Evolutionary conservation across 768 basidiomycete species (phyloP).

Genomic region (Leccinum sublutescens): DNA sequence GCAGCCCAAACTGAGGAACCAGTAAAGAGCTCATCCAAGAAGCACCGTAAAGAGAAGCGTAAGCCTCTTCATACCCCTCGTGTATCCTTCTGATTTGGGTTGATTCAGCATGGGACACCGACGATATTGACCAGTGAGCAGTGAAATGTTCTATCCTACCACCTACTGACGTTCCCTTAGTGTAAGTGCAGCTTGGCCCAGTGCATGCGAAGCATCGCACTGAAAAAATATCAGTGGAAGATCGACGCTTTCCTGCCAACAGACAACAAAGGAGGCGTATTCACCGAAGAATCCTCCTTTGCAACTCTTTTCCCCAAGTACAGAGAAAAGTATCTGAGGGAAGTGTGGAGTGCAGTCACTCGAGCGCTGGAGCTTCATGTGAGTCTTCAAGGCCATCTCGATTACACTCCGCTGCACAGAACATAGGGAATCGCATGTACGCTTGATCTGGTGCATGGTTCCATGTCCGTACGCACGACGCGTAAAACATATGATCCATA

Average conservation of each 20-base stretch:
- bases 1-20: constrained; percentile 32
- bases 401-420: constrained; percentile 1
- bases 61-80: constrained; percentile 30
- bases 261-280: constrained; percentile 81
- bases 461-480: constrained; percentile 96
- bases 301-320: constrained; percentile 99
- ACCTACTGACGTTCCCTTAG: constrained; percentile 28
- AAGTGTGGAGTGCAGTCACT: constrained; percentile 92
- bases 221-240: constrained; percentile 66
- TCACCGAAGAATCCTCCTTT: constrained; percentile 96
- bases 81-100: constrained; percentile 15
- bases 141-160: not conserved
- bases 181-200: constrained; percentile 35
- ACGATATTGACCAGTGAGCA: constrained; percentile 96
- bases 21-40: constrained; percentile 78
- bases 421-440: constrained; percentile 83
- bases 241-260: constrained; percentile 70
- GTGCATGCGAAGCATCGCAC: not conserved
- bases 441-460: constrained; percentile 92
- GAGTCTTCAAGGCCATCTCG: constrained; percentile 21
- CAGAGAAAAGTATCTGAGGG: constrained; percentile 92
- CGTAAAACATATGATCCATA: constrained; percentile 98
- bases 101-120: constrained; percentile 91
- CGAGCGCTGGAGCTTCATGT: constrained; percentile 80
- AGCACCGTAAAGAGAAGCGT: constrained; percentile 95